Evolutionary conservation across 2,329 filamentous ascomycete species (phyloP), one percentile per base, ranked within the genome.

Genomic region (Paecilomyces sp.): DNA sequence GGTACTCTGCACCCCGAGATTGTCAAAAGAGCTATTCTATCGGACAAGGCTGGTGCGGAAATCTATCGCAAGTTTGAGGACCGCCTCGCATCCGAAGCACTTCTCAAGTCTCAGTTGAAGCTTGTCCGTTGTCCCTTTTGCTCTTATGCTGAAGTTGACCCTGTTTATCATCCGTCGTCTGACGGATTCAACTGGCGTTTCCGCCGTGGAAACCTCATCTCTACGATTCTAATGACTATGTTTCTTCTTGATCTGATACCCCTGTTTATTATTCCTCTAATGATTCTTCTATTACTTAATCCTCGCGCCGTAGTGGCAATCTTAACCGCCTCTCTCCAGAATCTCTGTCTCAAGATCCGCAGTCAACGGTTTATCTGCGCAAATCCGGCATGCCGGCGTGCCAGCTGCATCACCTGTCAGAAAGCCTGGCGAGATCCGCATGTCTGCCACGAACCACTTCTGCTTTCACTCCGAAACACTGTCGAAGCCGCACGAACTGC

Each of bases 401-500:
- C 82, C 6, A 96, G 92, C 47, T 99, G 94, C 73, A 84, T 95
- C 47, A 85, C 84, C 50, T 99, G 94, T 74, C 81, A 82, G 63
- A 93, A 93, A 65, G 81, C 85, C 13, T 97, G 93, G 93, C 81
- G 83, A 34, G 92, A 97, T 71, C 87, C 93, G 2, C 94, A 99
- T 74, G 84, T 89, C 59, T 97, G 94, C 77, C 89, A 95, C 79
- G 91, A 95, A 70, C 91, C 89, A 0, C 87, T 89, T 51, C 85
- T 89, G 56, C 84, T 91, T 13, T 90, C 92, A 5, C 83, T 97
- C 30, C 89, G 93, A 57, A 92, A 91, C 1, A 90, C 93, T 65
- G 88, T 97, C 64, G 94, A 97, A 77, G 88, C 92, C 66, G 93
- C 92, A 58, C 94, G 95, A 80, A 96, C 92, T 63, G 87, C 92